A percentile compares a stretch with the other conserved stretches of the same genome.
Evolutionary conservation across 2,329 filamentous ascomycete genomes (phyloP).

Genomic region (Monosporascus ibericus): DNA sequence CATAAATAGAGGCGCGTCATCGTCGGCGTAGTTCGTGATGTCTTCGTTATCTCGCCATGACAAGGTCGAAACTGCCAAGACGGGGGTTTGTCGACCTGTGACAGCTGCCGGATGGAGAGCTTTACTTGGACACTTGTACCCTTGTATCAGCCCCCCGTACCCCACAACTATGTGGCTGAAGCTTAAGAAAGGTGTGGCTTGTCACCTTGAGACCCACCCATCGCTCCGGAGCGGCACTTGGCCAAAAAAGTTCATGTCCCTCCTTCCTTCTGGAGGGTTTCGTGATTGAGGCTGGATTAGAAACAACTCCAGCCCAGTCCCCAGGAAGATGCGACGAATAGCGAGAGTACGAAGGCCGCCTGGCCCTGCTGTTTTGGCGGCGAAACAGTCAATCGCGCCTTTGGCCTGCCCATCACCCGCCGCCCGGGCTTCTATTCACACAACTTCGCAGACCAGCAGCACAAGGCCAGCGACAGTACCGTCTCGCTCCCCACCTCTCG

Average conservation of each 20-base stretch:
- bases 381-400: slow-evolving; percentile 6
- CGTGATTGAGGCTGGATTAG: background rate
- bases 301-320: background rate
- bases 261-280: background rate
- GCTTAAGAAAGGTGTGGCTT: background rate
- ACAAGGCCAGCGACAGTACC: background rate
- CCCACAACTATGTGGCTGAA: slow-evolving; percentile 1
- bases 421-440: slow-evolving; percentile 5
- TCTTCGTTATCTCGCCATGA: background rate
- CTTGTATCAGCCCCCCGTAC: background rate
- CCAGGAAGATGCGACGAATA: slow-evolving; percentile 24
- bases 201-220: background rate
- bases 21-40: slow-evolving; percentile 4
- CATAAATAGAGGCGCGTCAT: slow-evolving; percentile 22
- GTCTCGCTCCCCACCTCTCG: slow-evolving; percentile 1
- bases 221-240: background rate
- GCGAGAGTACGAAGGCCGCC: slow-evolving; percentile 20
- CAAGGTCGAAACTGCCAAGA: background rate
- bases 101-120: background rate
- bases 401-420: slow-evolving; percentile 16
- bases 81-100: background rate
- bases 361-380: slow-evolving; percentile 7
- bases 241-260: slow-evolving; percentile 1
- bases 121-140: too few species aligned
- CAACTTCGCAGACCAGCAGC: slow-evolving; percentile 4